These are phyloP conservation scores for Penicillium brevicompactum DNA, from an alignment of 2,329 filamentous ascomycete species.

Conservation along the genomic window DNA sequence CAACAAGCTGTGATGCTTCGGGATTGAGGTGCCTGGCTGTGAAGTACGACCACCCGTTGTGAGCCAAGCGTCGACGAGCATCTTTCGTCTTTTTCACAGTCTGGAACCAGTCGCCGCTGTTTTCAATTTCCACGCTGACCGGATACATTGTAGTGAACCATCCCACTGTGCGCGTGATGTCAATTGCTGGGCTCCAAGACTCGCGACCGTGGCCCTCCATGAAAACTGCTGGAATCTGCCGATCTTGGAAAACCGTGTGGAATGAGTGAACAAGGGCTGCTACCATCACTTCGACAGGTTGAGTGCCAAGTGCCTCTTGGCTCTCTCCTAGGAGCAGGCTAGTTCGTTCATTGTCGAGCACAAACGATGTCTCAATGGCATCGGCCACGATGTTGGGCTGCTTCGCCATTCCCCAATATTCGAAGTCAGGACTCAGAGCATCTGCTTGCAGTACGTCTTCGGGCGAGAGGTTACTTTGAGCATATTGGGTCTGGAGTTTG, in stretches of 20 bases:
- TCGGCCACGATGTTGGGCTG: neutral
- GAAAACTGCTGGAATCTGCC: neutral
- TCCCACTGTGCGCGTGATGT: neutral
- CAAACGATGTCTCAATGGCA: neutral
- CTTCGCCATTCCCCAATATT: too few species aligned
- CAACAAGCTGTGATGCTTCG: neutral
- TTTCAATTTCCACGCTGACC: neutral
- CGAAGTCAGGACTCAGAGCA: too few species aligned
- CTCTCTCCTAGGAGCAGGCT: neutral
- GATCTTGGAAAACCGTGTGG: neutral
- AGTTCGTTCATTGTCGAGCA: neutral
- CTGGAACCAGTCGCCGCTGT: too few species aligned
- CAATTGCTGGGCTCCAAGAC: neutral
- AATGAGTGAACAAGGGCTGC: constrained; percentile 1
- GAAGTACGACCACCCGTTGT: constrained; percentile 1
- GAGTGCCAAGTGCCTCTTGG: neutral
- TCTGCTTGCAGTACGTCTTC: too few species aligned
- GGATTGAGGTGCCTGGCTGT: neutral
- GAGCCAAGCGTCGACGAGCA: neutral
- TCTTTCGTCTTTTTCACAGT: neutral
- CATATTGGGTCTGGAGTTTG: too few species aligned
- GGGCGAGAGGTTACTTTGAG: too few species aligned
- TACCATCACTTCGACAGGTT: neutral
- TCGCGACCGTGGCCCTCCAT: constrained; percentile 9
- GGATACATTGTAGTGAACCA: constrained; percentile 2